Conservation (phyloP, 2,329 filamentous ascomycete genomes). For the Diaporthe citrichinensis region DNA sequence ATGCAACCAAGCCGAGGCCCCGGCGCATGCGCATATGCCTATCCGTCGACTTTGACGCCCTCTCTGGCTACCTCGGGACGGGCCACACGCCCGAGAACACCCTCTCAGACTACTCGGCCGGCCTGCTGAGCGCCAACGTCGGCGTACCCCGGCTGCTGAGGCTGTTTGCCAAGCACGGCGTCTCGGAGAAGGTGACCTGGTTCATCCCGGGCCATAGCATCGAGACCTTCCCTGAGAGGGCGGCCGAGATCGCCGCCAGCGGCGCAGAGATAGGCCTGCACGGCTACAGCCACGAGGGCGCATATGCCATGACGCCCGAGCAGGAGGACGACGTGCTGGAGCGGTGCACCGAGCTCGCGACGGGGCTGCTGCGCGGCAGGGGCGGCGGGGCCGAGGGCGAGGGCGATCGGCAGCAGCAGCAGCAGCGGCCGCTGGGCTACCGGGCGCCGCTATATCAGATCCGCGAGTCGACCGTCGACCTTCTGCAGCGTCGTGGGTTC, state of each 20-base stretch:
- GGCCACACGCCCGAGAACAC: conserved; percentile 63
- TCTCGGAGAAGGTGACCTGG: conserved; percentile 64
- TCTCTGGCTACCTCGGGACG: conserved; percentile 68
- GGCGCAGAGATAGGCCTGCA: conserved; percentile 63
- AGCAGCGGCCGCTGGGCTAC: conserved; percentile 58
- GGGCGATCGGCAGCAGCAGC: not conserved
- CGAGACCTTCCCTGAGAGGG: conserved; percentile 62
- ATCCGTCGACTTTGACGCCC: conserved; percentile 66
- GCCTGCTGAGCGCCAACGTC: conserved; percentile 65
- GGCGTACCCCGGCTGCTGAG: conserved; percentile 65
- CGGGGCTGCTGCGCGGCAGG: conserved; percentile 53
- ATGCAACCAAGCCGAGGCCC: not conserved
- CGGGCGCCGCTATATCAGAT: conserved; percentile 64
- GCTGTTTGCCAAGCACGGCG: conserved; percentile 58
- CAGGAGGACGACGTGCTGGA: conserved; percentile 62
- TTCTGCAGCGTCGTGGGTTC: conserved; percentile 60
- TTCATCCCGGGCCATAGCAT: conserved; percentile 65
- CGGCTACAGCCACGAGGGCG: conserved; percentile 64
- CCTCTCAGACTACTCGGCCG: conserved; percentile 63
- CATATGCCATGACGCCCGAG: conserved; percentile 57
- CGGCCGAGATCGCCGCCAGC: conserved; percentile 56
- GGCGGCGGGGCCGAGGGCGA: not conserved
- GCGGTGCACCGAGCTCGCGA: conserved; percentile 56
- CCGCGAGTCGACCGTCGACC: conserved; percentile 58
- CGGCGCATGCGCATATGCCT: conserved; percentile 49